These are phyloP conservation scores for Ophiostoma triangulosporum DNA, from an alignment of 2,329 filamentous ascomycete genomes.

Conservation along the genomic window DNA sequence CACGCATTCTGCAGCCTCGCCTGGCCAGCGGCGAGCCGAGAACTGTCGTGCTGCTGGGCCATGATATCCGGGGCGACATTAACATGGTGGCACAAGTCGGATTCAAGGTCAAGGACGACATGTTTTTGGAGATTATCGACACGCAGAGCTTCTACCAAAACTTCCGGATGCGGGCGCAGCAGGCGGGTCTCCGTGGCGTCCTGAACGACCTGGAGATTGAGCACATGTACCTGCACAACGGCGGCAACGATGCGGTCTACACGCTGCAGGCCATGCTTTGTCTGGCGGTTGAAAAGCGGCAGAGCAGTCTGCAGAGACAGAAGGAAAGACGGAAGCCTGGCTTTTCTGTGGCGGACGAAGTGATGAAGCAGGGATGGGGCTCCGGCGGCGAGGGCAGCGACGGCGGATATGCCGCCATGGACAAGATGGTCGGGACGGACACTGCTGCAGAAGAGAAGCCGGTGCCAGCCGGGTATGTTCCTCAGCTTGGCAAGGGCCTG, in stretches of 20 bases:
- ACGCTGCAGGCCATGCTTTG: constrained; percentile 62
- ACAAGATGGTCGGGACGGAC: not conserved
- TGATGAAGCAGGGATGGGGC: constrained; percentile 18
- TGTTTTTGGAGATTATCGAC: constrained; percentile 55
- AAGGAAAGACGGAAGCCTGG: not conserved
- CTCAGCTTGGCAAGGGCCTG: not conserved
- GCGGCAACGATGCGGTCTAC: constrained; percentile 73
- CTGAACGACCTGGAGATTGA: constrained; percentile 50
- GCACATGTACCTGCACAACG: constrained; percentile 64
- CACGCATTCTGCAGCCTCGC: constrained; percentile 8
- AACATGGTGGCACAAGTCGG: constrained; percentile 51
- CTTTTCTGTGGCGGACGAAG: not conserved
- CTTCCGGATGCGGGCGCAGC: constrained; percentile 38
- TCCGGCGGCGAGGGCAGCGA: constrained; percentile 21
- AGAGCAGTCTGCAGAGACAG: constrained; percentile 15
- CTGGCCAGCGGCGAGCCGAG: constrained; percentile 13
- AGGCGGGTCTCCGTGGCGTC: constrained; percentile 44
- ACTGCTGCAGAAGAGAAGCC: not conserved
- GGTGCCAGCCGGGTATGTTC: not conserved
- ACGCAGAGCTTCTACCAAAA: constrained; percentile 58
- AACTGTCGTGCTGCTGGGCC: constrained; percentile 63
- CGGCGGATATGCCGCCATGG: constrained; percentile 14
- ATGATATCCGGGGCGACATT: constrained; percentile 57
- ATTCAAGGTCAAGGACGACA: constrained; percentile 41
- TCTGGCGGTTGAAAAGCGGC: constrained; percentile 31